These are phyloP conservation scores for Fusarium sulawesiense DNA, from an alignment of 2,329 filamentous ascomycete genomes.

Conservation along the genomic window DNA sequence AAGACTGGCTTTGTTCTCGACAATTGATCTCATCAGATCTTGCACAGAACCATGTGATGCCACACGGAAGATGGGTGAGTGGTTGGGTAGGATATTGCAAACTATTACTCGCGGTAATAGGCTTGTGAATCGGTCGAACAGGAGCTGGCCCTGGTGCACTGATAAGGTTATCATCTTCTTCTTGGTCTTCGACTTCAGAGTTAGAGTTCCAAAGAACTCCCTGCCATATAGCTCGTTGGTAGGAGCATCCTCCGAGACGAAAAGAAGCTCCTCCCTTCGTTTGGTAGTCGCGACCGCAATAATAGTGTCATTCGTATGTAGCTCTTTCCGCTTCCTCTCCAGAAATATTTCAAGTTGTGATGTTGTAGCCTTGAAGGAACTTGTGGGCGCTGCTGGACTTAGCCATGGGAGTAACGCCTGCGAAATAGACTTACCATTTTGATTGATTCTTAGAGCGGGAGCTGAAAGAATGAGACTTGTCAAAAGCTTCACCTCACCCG, in stretches of 20 bases:
- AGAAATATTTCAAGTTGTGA: rapidly evolving
- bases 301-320: rapidly evolving
- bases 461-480: background rate
- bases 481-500: background rate
- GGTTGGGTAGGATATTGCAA: rapidly evolving
- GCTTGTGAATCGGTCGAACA: rapidly evolving
- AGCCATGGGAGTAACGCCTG: background rate
- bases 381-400: rapidly evolving
- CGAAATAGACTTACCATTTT: background rate
- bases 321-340: background rate
- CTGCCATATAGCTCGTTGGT: rapidly evolving
- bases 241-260: rapidly evolving
- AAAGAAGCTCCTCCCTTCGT: rapidly evolving
- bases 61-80: rapidly evolving
- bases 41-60: background rate
- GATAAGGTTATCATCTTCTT: background rate
- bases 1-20: background rate
- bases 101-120: rapidly evolving
- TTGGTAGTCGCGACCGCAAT: rapidly evolving
- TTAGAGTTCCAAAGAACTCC: background rate
- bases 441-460: background rate
- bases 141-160: background rate
- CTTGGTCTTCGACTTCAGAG: background rate
- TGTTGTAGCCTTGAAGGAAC: rapidly evolving
- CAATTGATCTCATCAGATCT: background rate